Base-by-base conservation (phyloP, 371 early-diverging fungal genomes). In the Syncephalis plumigaleata region DNA sequence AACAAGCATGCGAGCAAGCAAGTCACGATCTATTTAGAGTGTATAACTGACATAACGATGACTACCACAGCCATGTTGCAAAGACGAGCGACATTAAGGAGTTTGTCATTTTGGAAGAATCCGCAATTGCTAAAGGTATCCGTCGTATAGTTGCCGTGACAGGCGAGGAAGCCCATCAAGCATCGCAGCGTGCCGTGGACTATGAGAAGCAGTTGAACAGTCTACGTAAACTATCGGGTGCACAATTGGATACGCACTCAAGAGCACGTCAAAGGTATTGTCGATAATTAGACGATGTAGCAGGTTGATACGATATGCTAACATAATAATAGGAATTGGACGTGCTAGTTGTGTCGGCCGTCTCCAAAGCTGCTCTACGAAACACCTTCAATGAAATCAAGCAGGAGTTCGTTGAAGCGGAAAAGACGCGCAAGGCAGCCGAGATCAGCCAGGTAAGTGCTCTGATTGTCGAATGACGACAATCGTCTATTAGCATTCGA, bases 131-230 rank as follows among this genome's bases (percentile, higher is more conserved):
- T 61, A 94, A 92, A 75, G 97, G 95, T 54, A 82, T 94, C 47
- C 82, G 99, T 47, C 87, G 99, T 62, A 91, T 99, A 46, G 80
- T 91, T 21, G 98, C 91, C 25, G 86, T 95, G 27, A 95, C 98
- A 16, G 96, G 96, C 27, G 85, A 87, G 49, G 91, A 87, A 57
- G 95, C 95, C 22, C 51, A 66, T 40, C 65, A 68, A 55, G 85
- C 83, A 26, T 71, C 76, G 36, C 67, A 68, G 9, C 55, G 70
- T 23, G 86, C 86, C 37, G 66, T 72, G 20, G 73, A 70, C 17
- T 80, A 84, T 55, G 70, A 66, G 36, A 50, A 55, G 39, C 71
- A 74, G 53, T 46, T 94, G 44, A 64, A 68, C 27, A 47, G 56
- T 11, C 67, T 91, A 26, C 62, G 71, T 23, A 55, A 55, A 15